Percentiles rank a stretch among this genome's conserved stretches.
Evolutionary conservation across 2,329 filamentous ascomycete genomes (phyloP).

Genomic region (Parafenestella ontariensis): DNA sequence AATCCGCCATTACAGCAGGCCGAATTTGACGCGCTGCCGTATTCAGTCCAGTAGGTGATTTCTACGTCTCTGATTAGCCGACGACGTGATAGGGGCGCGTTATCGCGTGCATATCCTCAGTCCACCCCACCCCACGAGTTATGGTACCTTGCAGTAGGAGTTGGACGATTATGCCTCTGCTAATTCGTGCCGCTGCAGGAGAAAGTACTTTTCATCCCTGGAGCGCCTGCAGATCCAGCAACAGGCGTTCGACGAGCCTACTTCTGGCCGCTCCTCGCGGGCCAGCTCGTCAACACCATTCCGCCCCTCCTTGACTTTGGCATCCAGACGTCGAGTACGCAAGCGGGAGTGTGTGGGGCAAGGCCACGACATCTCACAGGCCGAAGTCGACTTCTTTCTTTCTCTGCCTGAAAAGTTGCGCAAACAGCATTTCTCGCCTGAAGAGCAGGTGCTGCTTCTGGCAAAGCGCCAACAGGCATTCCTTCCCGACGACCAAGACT

Average conservation of each 20-base stretch:
- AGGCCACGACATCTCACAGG: slow-evolving; percentile 53
- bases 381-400: slow-evolving; percentile 72
- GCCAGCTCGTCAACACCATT: slow-evolving; percentile 27
- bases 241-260: slow-evolving; percentile 41
- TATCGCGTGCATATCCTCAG: slow-evolving; percentile 33
- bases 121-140: slow-evolving; percentile 26
- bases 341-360: slow-evolving; percentile 40
- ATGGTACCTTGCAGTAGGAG: slow-evolving; percentile 39
- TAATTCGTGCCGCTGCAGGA: slow-evolving; percentile 45
- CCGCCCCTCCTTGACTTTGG: slow-evolving; percentile 27
- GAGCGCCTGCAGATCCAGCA: slow-evolving; percentile 73
- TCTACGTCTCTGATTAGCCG: slow-evolving; percentile 19
- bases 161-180: slow-evolving; percentile 25
- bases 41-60: slow-evolving; percentile 53
- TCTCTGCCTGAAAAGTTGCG: slow-evolving; percentile 76
- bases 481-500: slow-evolving; percentile 15
- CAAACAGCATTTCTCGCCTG: slow-evolving; percentile 71
- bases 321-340: slow-evolving; percentile 39
- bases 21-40: slow-evolving; percentile 52
- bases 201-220: slow-evolving; percentile 75
- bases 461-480: slow-evolving; percentile 27
- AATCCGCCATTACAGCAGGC: slow-evolving; percentile 42
- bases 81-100: slow-evolving; percentile 28
- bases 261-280: slow-evolving; percentile 33
- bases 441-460: slow-evolving; percentile 71